Evolutionary conservation across 176 grass and related monocot species (phyloP).

Genomic region (Raddia guianensis): DNA sequence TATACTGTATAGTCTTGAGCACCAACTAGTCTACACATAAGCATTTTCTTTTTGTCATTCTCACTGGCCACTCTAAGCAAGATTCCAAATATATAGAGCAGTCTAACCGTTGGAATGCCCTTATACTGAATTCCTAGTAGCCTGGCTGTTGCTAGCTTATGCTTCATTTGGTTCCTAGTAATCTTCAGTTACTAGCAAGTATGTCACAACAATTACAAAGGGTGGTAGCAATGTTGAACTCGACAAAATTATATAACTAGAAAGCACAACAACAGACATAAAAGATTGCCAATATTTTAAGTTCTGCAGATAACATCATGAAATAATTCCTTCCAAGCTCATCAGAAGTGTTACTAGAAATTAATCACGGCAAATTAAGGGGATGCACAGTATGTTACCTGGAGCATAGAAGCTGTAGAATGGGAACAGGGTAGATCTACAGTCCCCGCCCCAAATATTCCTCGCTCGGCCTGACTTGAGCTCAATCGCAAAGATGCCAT

Average conservation of each 20-base stretch:
- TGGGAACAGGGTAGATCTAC: neutral
- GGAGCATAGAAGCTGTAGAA: slow-evolving; percentile 35
- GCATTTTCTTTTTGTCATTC: no score
- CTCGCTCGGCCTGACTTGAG: slow-evolving; percentile 4
- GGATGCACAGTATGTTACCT: neutral
- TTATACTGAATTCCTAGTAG: no score
- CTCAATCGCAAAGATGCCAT: slow-evolving; percentile 24
- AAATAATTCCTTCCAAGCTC: neutral
- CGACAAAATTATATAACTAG: neutral
- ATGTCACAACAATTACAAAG: neutral
- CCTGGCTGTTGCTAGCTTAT: no score
- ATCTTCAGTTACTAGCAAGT: no score
- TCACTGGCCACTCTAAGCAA: no score
- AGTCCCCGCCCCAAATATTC: neutral
- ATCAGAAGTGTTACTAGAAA: neutral
- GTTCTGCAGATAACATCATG: neutral
- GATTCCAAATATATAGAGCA: no score
- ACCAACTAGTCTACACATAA: no score
- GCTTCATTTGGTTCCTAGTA: no score
- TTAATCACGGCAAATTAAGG: neutral
- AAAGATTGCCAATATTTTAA: neutral
- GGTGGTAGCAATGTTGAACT: neutral
- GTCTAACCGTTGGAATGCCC: no score
- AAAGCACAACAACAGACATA: neutral
- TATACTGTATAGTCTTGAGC: no score